Evolutionary conservation across 2,329 filamentous ascomycete species (phyloP).

Genomic region (Xylariales sp.): DNA sequence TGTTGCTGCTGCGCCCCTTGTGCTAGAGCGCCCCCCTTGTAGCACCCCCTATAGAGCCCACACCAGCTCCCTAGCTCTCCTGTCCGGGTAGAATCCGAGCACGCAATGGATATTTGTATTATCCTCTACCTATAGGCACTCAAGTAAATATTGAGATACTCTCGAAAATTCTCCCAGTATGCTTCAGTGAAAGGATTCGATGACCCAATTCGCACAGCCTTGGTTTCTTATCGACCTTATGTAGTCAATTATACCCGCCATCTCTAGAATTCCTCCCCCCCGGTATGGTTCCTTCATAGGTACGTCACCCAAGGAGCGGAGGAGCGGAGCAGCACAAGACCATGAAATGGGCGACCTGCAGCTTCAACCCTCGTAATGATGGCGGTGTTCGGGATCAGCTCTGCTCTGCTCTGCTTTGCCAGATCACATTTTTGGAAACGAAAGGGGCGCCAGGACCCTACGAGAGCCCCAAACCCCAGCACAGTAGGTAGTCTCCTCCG

Average conservation of each 20-base stretch:
- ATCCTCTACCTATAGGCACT: background rate
- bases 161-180: background rate
- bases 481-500: no score
- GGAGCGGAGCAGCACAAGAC: background rate
- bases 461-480: constrained; percentile 1
- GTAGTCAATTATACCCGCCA: background rate
- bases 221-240: background rate
- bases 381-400: constrained; percentile 2
- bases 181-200: background rate
- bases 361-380: constrained; percentile 6
- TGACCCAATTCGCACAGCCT: background rate
- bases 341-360: constrained; percentile 15
- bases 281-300: background rate
- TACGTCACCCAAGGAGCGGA: constrained; percentile 1
- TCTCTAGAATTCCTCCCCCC: background rate
- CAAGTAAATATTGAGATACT: no score
- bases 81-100: background rate
- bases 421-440: background rate
- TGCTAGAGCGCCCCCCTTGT: background rate
- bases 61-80: background rate
- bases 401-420: constrained; percentile 12
- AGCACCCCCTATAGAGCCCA: no score
- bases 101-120: background rate
- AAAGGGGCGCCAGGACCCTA: background rate
- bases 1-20: background rate